Evolutionary conservation across 2,329 filamentous ascomycete genomes (phyloP).

Genomic region (Dothideomycetes sp.): DNA sequence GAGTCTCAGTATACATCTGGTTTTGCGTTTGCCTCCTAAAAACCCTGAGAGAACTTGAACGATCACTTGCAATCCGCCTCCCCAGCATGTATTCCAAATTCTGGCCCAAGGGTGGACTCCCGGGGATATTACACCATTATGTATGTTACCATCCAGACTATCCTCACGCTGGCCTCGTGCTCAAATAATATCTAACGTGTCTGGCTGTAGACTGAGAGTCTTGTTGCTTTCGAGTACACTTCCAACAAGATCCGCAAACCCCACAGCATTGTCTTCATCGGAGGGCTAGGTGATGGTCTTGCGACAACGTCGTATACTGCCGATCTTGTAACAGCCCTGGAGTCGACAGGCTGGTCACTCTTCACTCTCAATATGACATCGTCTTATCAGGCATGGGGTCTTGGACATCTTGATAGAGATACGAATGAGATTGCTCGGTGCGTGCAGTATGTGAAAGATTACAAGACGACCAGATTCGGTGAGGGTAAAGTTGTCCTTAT

Average conservation of each 20-base stretch:
- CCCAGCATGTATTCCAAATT: conserved; percentile 15
- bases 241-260: conserved; percentile 16
- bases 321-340: conserved; percentile 13
- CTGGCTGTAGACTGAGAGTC: conserved; percentile 24
- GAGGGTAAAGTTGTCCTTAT: conserved; percentile 13
- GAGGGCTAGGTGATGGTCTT: conserved; percentile 17
- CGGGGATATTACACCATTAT: conserved; percentile 18
- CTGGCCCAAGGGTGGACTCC: conserved; percentile 18
- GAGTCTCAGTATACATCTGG: too few species aligned
- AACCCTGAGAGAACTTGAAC: too few species aligned
- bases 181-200: too few species aligned
- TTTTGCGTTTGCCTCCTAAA: too few species aligned
- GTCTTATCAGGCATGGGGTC: conserved; percentile 24
- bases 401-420: conserved; percentile 26
- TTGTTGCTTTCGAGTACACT: conserved; percentile 29
- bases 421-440: conserved; percentile 25
- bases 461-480: conserved; percentile 17
- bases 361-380: conserved; percentile 14
- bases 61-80: too few species aligned
- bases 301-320: conserved; percentile 16
- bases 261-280: conserved; percentile 17
- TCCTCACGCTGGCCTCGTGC: not conserved
- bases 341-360: conserved; percentile 14
- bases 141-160: conserved; percentile 10
- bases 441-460: conserved; percentile 17